These are phyloP conservation scores for Pseudoscleropodium purum DNA, from an alignment of 225 moss, liverwort and hornwort species.

Conservation along the genomic window DNA sequence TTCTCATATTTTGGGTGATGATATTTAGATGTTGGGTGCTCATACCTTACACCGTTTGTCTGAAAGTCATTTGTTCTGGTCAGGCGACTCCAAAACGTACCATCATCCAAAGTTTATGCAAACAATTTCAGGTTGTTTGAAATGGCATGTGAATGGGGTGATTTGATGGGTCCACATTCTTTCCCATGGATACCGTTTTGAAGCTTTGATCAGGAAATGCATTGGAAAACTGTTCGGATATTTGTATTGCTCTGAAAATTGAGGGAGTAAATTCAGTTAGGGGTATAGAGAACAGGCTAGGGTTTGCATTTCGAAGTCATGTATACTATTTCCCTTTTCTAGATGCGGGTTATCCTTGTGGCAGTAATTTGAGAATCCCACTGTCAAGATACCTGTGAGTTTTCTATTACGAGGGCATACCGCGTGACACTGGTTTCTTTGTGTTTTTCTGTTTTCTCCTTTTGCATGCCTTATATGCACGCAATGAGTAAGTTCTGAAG, in stretches of 20 bases:
- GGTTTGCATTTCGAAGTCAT: not conserved
- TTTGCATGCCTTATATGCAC: too few relatives aligned
- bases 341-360: not conserved
- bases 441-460: not conserved
- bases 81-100: not conserved
- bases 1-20: not conserved
- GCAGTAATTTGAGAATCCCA: not conserved
- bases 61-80: not conserved
- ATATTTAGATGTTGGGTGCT: not conserved
- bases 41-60: not conserved
- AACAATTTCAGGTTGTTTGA: not conserved
- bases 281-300: not conserved
- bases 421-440: not conserved
- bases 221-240: not conserved
- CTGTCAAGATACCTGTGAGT: too few relatives aligned
- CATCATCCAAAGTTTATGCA: not conserved
- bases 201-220: not conserved
- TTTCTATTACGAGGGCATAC: not conserved
- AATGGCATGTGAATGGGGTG: not conserved
- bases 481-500: too few relatives aligned
- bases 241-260: not conserved
- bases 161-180: not conserved
- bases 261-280: not conserved
- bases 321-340: not conserved
- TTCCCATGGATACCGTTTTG: not conserved